Percentiles rank a stretch among this genome's conserved stretches.
These are phyloP conservation scores for Rubus parviflorus DNA, from an alignment of 306 rosid genomes.

Conservation along the genomic window DNA sequence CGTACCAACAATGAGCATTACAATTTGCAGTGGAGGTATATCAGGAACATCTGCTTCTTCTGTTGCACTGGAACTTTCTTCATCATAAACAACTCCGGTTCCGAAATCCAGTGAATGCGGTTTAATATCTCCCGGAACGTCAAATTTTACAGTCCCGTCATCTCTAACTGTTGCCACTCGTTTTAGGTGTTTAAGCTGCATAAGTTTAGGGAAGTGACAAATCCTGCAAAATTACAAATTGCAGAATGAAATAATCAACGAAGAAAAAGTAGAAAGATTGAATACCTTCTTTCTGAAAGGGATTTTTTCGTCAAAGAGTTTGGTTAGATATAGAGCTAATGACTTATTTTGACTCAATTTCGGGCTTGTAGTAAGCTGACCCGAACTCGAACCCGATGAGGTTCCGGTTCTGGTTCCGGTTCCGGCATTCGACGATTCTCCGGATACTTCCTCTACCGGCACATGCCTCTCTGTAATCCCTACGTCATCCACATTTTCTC, in stretches of 20 bases:
- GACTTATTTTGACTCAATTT: slow-evolving; percentile 30
- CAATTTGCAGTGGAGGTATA: slow-evolving; percentile 70
- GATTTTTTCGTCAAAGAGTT: slow-evolving; percentile 61
- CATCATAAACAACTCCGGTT: slow-evolving; percentile 27
- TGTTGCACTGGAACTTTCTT: slow-evolving; percentile 28
- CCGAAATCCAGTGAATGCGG: slow-evolving; percentile 39
- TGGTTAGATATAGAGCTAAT: slow-evolving; percentile 25
- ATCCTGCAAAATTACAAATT: not conserved
- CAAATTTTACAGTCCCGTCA: slow-evolving; percentile 73
- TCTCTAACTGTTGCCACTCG: slow-evolving; percentile 47
- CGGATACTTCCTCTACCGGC: slow-evolving; percentile 18
- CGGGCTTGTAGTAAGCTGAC: slow-evolving; percentile 12
- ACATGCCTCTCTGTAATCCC: slow-evolving; percentile 43
- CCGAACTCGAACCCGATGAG: slow-evolving; percentile 26
- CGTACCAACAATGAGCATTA: slow-evolving; percentile 92
- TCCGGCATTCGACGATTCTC: slow-evolving; percentile 17
- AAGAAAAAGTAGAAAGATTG: not conserved
- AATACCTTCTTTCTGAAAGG: slow-evolving; percentile 70
- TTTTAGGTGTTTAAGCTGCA: slow-evolving; percentile 63
- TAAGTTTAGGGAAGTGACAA: not conserved
- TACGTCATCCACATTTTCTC: slow-evolving; percentile 32
- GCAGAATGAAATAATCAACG: not conserved
- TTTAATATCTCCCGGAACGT: slow-evolving; percentile 55
- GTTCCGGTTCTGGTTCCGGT: not conserved
- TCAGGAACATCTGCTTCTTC: slow-evolving; percentile 23